Base-by-base conservation (phyloP, 1,284 basidiomycete species). In the Irpex sp. region DNA sequence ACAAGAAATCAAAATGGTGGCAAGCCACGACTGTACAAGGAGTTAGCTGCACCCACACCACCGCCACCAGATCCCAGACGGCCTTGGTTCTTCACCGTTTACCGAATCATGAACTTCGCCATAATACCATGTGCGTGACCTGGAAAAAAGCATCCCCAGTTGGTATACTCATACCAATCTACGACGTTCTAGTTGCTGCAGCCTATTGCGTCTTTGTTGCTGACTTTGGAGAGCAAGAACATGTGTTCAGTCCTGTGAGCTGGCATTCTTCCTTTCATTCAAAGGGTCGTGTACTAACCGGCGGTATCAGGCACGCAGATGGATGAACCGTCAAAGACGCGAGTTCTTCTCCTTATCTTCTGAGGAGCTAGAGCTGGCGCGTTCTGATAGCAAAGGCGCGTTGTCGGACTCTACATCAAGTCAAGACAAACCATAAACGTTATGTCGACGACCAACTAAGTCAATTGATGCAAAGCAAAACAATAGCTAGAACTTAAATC, bases 181-280 rank as follows among this genome's bases (percentile, higher is more conserved):
- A 51, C 21, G 19, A 3, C 49, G n/a, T 55, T 31, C 47, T 62
- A 90, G 88, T 76, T 38, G 75, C 80, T 13, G 69, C 79, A 17
- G 36, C 85, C 3, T 90, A 91, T 66, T 80, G 81, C 6, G 75
- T 86, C n/a, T 86, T 90, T 70, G 75, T 85, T 59, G 82, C 82
- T 58, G 87, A 90, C 71, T 90, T 85, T 73, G 88, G 88, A 3
- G 85, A 87, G 31, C 76, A 78, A 58, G 88, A 90, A 38, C 88
- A 90, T 71, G 85, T 89, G 40, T 90, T 89, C 73, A 82, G 81
- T 74, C 85, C 86, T 17, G 88, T 89, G 66, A 69, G 86, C 79
- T 34, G 8, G 59, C 11, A 5, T 19, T 34, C 21, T 38, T 48
- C 40, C 52, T 57, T 26, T 11, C 58, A 49, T 57, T 38, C 58